Base-by-base conservation (phyloP, 2,329 filamentous ascomycete genomes). In the Tolypocladium album region DNA sequence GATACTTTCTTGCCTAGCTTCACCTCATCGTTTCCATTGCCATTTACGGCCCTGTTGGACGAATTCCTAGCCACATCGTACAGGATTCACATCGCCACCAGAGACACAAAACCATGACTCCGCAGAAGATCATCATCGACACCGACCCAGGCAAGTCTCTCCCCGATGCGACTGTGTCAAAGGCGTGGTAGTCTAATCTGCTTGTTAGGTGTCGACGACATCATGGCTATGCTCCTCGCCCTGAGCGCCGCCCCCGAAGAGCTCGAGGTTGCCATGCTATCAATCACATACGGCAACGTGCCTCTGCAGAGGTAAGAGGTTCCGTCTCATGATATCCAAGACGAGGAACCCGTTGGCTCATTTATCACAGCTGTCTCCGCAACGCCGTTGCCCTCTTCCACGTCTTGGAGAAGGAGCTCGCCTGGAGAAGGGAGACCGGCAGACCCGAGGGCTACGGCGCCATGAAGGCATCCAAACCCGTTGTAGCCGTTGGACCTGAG, bases 381-480 rank as follows among this genome's bases (percentile, higher is more conserved):
- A 99, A 99, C 74, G 87, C 89, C 20, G 87, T 97, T 45, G 89
- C 91, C 31, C 79, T 97, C 62, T 97, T 99, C 77, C 88, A 97
- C 68, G 88, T 96, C 61, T 82, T 99, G 58, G 91, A 96, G 65
- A 90, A 91, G 70, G 94, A 99, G 76, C 80, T 91, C 66, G 81
- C 84, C 65, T 97, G 92, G 92, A 84, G 94, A 64, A 85, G 84
- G 70, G 76, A 83, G 15, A 82, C 85, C 50, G 88, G 88, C 22
- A 82, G 80, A 59, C 75, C 83, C 0, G 79, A 87, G 59, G 89
- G 90, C 0, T 97, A 92, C 67, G 87, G 86, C 58, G 81, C 85
- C 9, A 76, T 97, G 73, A 84, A 82, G 65, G 80, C 82, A 17
- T 85, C 78, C 72, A 95, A 90, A 74, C 93, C 92, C 9, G 79